Evolutionary conservation across 1,284 basidiomycete genomes (phyloP), one percentile per base, ranked within the genome.

Genomic region (Butyriboletus appendiculatus): DNA sequence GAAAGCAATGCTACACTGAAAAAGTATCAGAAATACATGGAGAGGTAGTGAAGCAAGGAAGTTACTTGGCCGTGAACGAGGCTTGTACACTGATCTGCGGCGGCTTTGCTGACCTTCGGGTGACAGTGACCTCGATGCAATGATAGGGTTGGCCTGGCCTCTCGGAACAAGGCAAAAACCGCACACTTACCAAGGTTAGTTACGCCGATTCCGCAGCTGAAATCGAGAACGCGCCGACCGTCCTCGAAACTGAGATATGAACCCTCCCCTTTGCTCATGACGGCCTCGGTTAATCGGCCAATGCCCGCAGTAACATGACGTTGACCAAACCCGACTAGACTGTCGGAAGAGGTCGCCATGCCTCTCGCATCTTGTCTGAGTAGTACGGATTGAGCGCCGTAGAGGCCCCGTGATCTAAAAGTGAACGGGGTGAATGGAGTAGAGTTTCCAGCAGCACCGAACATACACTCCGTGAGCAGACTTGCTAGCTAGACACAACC

Each of bases 161-260:
- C 18, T 35, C 16, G 30, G 20, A 42, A 37, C 28, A 33, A 42
- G 37, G 32, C 24, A 45, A 38, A 48, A 28, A 40, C 38, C 18
- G 35, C 12, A 5, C 38, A 70, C 78, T 56, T 48, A 90, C 89
- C 90, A 30, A 94, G 76, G 66, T 82, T 85, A 0, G 89, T 91
- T 1, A 94, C 88, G 37, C 88, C 91, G 63, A 95, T 96, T 24
- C 94, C 94, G 64, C 82, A 84, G 5, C 90, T 94, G 64, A 95
- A 95, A 72, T 95, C 93, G 47, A 96, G 79, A 66, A 90, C 66
- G 62, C 75, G 78, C 53, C 82, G 79, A 6, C 92, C 93, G 60
- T 92, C 86, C 41, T 85, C 77, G 55, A 88, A 82, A 34, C 76
- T 76, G 53, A 93, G 84, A 65, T 87, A 90, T 2, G 90, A 85